Evolutionary conservation across 2,329 filamentous ascomycete genomes (phyloP), one percentile per base, ranked within the genome.

Genomic region (Pleurostoma richardsiae): DNA sequence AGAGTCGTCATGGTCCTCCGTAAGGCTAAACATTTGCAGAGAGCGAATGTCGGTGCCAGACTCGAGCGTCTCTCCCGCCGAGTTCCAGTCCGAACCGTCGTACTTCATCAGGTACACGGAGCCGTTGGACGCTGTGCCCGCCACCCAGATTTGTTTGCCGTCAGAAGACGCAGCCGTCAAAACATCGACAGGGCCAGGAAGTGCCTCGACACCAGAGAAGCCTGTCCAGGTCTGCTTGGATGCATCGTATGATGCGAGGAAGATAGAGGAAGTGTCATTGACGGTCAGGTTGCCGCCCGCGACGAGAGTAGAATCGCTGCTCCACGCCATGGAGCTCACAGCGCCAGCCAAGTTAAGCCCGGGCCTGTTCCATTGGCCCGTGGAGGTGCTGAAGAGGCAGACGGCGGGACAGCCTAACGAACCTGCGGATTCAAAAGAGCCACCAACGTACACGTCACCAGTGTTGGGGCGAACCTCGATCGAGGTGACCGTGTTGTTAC

Each of bases 71-170:
- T 82, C 69, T 4, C 77, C 73, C n/a, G 85, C 79, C 6, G 82
- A 74, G 41, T 75, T 76, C 83, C 90, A 96, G 39, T 75, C 76
- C 36, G 74, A 74, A 36, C 86, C 87, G 59, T 95, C 82, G 58
- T 86, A 95, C 60, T 91, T 90, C 71, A 91, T 84, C 41, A 99
- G 70, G 65, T 86, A 97, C 29, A 83, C 74, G 0, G 85, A 83
- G 27, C 82, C 83, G 59, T 87, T 83, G 19, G 73, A 71, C 5
- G 79, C 77, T 48, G 78, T 83, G 39, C 95, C 95, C 27, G 88
- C 80, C 42, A 88, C 82, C 90, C 94, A 99, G 54, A 96, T 77
- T 53, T 89, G 76, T 43, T 82, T 80, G 49, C 81, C 79, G 53
- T 89, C 83, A 45, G 76, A 73, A 36, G 83, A 87, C n/a, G 86